Evolutionary conservation across 169 alveolate genomes (phyloP).

Genomic region (Plasmodium inui): DNA sequence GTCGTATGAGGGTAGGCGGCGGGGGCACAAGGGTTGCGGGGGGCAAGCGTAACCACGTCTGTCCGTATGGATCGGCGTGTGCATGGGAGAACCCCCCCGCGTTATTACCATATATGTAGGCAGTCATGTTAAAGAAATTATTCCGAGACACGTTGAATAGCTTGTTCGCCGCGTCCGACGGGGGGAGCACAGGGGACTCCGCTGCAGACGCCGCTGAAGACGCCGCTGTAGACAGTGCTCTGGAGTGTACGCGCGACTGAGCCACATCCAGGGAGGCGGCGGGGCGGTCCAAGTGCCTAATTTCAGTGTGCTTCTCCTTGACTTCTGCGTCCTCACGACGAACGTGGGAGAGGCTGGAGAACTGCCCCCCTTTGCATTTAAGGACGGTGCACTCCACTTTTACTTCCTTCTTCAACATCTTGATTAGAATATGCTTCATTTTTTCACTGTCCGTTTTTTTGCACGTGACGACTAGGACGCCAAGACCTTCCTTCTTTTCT

Average conservation of each 20-base stretch:
- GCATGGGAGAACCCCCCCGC: background rate
- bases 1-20: background rate
- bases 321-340: background rate
- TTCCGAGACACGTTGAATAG: constrained; percentile 32
- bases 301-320: constrained; percentile 3
- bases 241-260: background rate
- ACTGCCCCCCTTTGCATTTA: constrained; percentile 12
- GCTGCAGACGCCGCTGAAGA: no score
- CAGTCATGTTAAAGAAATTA: constrained; percentile 65
- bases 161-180: background rate
- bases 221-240: background rate
- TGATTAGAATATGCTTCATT: constrained; percentile 49
- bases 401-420: constrained; percentile 60
- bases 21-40: background rate
- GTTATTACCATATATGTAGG: constrained; percentile 71
- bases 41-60: background rate
- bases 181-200: background rate
- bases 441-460: constrained; percentile 45
- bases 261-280: background rate
- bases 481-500: constrained; percentile 50
- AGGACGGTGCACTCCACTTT: constrained; percentile 35
- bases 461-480: constrained; percentile 56
- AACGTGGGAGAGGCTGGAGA: background rate
- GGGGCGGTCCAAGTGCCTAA: background rate
- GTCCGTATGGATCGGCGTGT: background rate